phyloP scores from a whole-genome alignment of 129 eudicot species.

The Escallonia herrerae region DNA sequence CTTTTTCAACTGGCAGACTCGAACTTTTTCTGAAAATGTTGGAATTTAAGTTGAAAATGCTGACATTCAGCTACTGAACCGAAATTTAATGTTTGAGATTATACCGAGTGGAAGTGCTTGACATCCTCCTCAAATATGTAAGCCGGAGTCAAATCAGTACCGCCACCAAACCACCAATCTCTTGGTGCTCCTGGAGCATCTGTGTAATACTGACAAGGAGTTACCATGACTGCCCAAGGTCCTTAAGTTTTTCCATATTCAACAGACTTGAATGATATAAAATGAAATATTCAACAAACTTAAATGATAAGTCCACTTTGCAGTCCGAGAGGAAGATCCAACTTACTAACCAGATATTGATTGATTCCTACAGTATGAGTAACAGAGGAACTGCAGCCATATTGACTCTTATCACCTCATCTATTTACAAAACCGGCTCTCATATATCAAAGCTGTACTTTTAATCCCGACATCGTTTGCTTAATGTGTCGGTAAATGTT shows the following conservation, averaged over 20 bases:
- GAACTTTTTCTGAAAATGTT: not conserved
- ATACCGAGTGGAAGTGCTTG: conserved; percentile 79
- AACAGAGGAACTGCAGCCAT: no score
- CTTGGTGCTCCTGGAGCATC: conserved; percentile 99
- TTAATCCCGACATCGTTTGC: no score
- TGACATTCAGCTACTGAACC: not conserved
- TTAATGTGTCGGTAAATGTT: no score
- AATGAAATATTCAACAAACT: not conserved
- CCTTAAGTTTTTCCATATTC: not conserved
- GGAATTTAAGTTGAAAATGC: not conserved
- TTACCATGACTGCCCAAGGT: not conserved
- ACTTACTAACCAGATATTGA: no score
- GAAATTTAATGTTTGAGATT: not conserved
- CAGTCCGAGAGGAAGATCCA: no score
- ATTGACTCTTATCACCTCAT: no score
- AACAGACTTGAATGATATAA: not conserved
- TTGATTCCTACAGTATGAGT: no score
- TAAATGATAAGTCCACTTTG: no score
- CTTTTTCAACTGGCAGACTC: no score
- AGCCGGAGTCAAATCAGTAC: conserved; percentile 97
- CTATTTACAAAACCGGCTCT: no score
- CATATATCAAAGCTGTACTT: no score
- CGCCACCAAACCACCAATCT: conserved; percentile 99
- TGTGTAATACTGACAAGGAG: conserved; percentile 21
- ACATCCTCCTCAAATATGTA: conserved; percentile 96